These are phyloP conservation scores for Talaromyces sp. DNA, from an alignment of 2,329 filamentous ascomycete species.

Conservation along the genomic window DNA sequence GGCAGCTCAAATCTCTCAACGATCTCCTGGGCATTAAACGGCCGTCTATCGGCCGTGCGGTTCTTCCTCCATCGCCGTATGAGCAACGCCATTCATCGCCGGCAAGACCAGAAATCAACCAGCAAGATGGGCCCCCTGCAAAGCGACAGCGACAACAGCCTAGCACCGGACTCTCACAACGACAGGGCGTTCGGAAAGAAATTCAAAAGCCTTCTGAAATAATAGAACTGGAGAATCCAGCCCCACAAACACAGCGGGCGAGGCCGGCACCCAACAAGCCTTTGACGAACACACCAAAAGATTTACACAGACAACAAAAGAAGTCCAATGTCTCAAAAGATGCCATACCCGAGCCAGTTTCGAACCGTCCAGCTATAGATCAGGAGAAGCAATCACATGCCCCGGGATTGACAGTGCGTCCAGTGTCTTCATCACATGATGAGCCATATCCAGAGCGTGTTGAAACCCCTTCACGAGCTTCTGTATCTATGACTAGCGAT, in stretches of 20 bases:
- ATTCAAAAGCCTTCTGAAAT: constrained; percentile 1
- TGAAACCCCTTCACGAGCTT: not conserved
- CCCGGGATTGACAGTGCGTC: not conserved
- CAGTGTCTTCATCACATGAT: not conserved
- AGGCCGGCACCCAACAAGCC: not conserved
- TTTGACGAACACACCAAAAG: not conserved
- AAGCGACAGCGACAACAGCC: constrained; percentile 29
- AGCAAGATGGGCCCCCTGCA: constrained; percentile 12
- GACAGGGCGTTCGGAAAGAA: constrained; percentile 5
- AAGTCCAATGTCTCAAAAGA: not conserved
- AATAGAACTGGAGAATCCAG: constrained; percentile 6
- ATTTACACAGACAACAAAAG: not conserved
- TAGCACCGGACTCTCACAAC: constrained; percentile 11
- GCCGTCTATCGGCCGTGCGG: constrained; percentile 58
- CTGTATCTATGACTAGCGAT: not conserved
- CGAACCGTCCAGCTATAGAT: not conserved
- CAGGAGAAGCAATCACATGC: not conserved
- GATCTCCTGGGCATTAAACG: constrained; percentile 61
- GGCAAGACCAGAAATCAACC: constrained; percentile 7
- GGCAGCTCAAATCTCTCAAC: constrained; percentile 54
- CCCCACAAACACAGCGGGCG: not conserved
- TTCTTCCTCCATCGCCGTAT: constrained; percentile 59
- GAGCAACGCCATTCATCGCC: constrained; percentile 37
- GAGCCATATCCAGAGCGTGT: not conserved
- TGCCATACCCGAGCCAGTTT: not conserved